Base-by-base conservation (phyloP, 306 rosid species). In the Boehmeria nivea region DNA sequence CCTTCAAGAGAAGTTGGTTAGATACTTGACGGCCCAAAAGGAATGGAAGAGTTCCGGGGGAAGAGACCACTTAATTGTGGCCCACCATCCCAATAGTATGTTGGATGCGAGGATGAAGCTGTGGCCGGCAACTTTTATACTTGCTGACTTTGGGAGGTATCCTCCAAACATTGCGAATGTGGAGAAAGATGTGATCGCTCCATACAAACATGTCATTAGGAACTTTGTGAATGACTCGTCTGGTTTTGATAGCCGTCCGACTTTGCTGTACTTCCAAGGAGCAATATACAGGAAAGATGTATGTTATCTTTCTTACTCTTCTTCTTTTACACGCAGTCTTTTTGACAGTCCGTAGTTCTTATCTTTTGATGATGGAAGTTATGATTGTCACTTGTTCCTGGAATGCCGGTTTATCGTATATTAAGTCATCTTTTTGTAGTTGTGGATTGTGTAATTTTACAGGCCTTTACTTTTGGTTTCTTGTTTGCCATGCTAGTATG, bases 71-170 rank as follows among this genome's bases (percentile, higher is more conserved):
- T 68, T 87, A 75, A 73, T 87, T 37, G 51, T 87, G 70, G 96
- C 89, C 9, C 96, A 87, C 55, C 94, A 87, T 77, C 96, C 96
- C 0, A 87, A 87, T 64, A 87, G 96, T 57, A 77, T 87, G 83
- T 65, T 77, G 62, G 79, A 81, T 44, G 94, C 89, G 4, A 79
- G 96, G 66, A 73, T 39, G 60, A 73, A 82, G 37, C 49, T 87
- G 5, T 87, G 89, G 85, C 79, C 87, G 42, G 89, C 87, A 3
- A 68, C 80, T 3, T 87, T 81, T 54, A 71, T 87, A 56, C 87
- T 87, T 47, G 65, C 96, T 0, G 96, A 87, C 69, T 87, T 87
- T 53, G 96, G 96, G 34, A 84, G 96, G 64, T 87, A 87, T 58
- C 94, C 96, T 77, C 74, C 85, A 0, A 75, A 69, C 40, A 36